Conservation (phyloP, 371 early-diverging fungal species). For the Mucor irregularis region DNA sequence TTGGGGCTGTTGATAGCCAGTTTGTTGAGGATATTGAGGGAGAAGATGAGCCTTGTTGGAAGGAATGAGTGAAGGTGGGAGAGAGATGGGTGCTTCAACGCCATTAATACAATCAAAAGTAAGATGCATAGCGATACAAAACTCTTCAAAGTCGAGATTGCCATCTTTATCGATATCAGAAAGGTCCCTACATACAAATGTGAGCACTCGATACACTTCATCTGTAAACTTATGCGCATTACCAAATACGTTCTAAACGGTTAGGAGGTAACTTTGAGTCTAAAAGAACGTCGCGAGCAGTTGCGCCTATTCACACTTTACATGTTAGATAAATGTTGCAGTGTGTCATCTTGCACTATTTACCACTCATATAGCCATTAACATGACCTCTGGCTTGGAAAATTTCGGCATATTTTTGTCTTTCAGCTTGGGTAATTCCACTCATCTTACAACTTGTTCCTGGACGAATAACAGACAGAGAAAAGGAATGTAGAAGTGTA, state of each 20-base stretch:
- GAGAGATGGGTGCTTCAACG: constrained; percentile 50
- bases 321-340: background rate
- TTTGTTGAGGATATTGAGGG: constrained; percentile 37
- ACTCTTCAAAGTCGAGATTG: constrained; percentile 86
- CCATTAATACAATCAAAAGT: constrained; percentile 69
- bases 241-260: constrained; percentile 77
- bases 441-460: constrained; percentile 22
- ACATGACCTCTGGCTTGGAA: constrained; percentile 66
- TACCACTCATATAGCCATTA: constrained; percentile 75
- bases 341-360: background rate
- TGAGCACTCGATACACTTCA: no score
- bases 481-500: no score
- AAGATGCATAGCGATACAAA: constrained; percentile 82
- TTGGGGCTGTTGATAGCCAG: constrained; percentile 37
- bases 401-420: constrained; percentile 64
- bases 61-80: constrained; percentile 25
- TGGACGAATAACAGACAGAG: no score
- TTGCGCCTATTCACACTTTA: constrained; percentile 49
- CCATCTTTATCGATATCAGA: constrained; percentile 91
- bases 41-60: constrained; percentile 34
- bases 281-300: constrained; percentile 68
- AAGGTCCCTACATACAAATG: constrained; percentile 65
- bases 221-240: constrained; percentile 5
- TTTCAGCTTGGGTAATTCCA: constrained; percentile 51
- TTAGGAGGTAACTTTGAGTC: constrained; percentile 70